phyloP scores from a whole-genome alignment of 1,284 basidiomycete species.

The Takashimella koratensis region DNA sequence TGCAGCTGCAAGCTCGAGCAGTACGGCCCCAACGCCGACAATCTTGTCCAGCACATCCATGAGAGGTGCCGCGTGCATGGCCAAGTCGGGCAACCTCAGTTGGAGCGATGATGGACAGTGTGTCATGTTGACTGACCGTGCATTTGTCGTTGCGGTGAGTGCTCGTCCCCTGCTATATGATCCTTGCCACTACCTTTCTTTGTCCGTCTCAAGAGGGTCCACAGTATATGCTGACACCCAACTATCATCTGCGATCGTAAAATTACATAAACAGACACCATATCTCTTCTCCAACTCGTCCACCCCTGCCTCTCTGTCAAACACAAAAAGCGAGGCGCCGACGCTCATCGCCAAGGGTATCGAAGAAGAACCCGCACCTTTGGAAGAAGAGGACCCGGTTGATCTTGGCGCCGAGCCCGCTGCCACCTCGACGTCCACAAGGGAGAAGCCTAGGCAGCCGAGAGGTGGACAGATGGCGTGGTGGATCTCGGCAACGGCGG shows the following conservation, averaged over 20 bases:
- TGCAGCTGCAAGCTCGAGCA: too few species aligned
- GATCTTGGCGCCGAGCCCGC: constrained; percentile 5
- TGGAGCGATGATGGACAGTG: constrained; percentile 46
- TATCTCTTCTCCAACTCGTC: constrained; percentile 26
- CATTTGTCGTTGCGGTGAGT: constrained; percentile 25
- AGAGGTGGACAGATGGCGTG: constrained; percentile 30
- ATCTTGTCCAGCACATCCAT: not conserved
- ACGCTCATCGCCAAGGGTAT: constrained; percentile 2
- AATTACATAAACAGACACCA: constrained; percentile 31
- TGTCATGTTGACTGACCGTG: constrained; percentile 24
- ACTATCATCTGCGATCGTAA: constrained; percentile 7
- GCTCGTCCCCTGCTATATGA: too few species aligned
- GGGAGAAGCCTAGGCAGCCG: constrained; percentile 17
- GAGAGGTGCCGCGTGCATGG: not conserved
- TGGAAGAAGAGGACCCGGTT: constrained; percentile 9
- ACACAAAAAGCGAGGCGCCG: constrained; percentile 12
- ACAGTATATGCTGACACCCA: too few species aligned
- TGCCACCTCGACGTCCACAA: constrained; percentile 2
- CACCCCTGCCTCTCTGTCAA: constrained; percentile 23
- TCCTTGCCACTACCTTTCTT: too few species aligned
- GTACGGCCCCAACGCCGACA: not conserved
- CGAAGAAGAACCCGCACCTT: constrained; percentile 5
- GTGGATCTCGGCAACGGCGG: constrained; percentile 26
- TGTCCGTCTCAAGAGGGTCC: too few species aligned
- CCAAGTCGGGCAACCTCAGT: constrained; percentile 14